These are phyloP conservation scores for Pichia occidentalis DNA, from an alignment of 805 yeast species.

Conservation along the genomic window DNA sequence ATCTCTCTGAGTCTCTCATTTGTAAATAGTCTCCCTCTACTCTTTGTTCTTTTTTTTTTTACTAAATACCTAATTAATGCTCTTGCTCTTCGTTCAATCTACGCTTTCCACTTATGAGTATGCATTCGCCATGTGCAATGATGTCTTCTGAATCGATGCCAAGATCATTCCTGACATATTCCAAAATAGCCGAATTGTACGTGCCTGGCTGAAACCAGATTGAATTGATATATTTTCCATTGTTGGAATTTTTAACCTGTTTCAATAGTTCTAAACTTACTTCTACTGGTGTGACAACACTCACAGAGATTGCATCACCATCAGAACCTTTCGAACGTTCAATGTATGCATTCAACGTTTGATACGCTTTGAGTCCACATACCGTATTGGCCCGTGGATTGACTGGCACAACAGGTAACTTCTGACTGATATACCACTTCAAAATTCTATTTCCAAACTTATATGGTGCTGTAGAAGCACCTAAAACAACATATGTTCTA, in stretches of 20 bases:
- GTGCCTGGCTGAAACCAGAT: slow-evolving; percentile 87
- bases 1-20: slow-evolving; percentile 3
- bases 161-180: slow-evolving; percentile 24
- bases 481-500: slow-evolving; percentile 40
- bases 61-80: not conserved
- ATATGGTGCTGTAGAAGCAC: slow-evolving; percentile 57
- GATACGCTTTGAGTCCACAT: slow-evolving; percentile 14
- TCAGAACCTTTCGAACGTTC: slow-evolving; percentile 8
- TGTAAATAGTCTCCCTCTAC: not conserved
- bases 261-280: slow-evolving; percentile 43
- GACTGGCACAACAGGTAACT: slow-evolving; percentile 56
- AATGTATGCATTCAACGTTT: slow-evolving; percentile 10
- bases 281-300: slow-evolving; percentile 71
- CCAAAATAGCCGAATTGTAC: slow-evolving; percentile 46
- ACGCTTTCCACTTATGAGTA: slow-evolving; percentile 52
- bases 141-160: slow-evolving; percentile 26
- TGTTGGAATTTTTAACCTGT: slow-evolving; percentile 27
- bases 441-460: slow-evolving; percentile 69
- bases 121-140: slow-evolving; percentile 55
- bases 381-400: slow-evolving; percentile 52
- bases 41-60: too few species aligned
- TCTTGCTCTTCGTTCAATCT: slow-evolving; percentile 2
- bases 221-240: slow-evolving; percentile 37
- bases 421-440: slow-evolving; percentile 55
- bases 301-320: slow-evolving; percentile 29